These are phyloP conservation scores for Fusarium torreyae DNA, from an alignment of 2,329 filamentous ascomycete genomes.

Conservation along the genomic window DNA sequence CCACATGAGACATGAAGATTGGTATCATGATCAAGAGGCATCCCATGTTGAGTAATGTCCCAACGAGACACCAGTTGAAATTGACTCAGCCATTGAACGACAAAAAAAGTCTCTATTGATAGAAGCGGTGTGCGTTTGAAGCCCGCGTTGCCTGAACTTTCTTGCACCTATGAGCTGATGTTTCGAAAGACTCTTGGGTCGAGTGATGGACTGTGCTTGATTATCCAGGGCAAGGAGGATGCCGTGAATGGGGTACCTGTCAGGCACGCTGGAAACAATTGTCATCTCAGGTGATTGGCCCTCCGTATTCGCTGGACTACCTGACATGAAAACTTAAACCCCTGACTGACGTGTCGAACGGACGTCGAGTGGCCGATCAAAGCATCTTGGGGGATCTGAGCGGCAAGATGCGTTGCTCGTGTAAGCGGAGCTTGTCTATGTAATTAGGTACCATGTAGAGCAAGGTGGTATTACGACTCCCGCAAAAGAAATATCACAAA, in stretches of 20 bases:
- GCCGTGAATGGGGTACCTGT: constrained; percentile 15
- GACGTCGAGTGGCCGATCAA: background rate
- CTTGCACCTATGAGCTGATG: constrained; percentile 31
- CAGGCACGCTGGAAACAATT: constrained; percentile 16
- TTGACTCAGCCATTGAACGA: constrained; percentile 10
- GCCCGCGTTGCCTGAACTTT: constrained; percentile 15
- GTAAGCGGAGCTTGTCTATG: constrained; percentile 6
- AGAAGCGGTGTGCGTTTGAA: constrained; percentile 36
- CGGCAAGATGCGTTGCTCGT: constrained; percentile 15
- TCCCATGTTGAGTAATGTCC: background rate
- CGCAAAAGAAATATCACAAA: constrained; percentile 16
- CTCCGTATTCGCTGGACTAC: constrained; percentile 5
- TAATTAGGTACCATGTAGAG: background rate
- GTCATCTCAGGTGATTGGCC: constrained; percentile 13
- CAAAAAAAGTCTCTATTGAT: background rate
- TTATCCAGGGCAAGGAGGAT: constrained; percentile 24
- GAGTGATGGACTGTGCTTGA: constrained; percentile 40
- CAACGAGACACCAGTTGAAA: constrained; percentile 14
- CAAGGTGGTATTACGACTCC: background rate
- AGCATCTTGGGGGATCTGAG: constrained; percentile 11
- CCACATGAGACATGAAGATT: constrained; percentile 34
- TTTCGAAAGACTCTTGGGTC: constrained; percentile 32
- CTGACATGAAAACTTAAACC: background rate
- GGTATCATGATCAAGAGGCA: constrained; percentile 9
- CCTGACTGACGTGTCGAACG: constrained; percentile 2